phyloP scores from a whole-genome alignment of 768 basidiomycete species.

The Lepiota subincarnata region DNA sequence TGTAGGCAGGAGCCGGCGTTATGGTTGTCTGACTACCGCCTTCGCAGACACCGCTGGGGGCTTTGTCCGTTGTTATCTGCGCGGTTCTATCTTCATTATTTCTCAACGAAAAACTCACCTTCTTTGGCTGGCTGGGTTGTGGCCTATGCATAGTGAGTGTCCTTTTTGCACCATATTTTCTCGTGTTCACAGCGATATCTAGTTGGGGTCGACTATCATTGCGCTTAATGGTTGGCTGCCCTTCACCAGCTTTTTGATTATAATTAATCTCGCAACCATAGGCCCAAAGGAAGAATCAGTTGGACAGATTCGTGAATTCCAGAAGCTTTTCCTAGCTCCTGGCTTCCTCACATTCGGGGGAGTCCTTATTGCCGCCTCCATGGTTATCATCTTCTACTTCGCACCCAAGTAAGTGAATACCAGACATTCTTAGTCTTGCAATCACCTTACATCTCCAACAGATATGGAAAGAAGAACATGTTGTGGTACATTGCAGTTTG shows the following conservation, averaged over 20 bases:
- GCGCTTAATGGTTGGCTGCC: constrained; percentile 70
- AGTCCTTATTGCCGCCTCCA: constrained; percentile 58
- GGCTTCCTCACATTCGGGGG: constrained; percentile 73
- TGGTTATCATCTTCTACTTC: constrained; percentile 78
- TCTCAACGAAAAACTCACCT: constrained; percentile 87
- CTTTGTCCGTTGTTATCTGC: constrained; percentile 93
- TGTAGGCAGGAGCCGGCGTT: constrained; percentile 11
- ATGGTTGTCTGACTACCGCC: constrained; percentile 1
- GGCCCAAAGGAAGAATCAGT: constrained; percentile 70
- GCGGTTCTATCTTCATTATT: constrained; percentile 91
- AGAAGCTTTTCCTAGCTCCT: constrained; percentile 75
- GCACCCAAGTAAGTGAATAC: constrained; percentile 58
- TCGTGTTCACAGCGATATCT: constrained; percentile 1
- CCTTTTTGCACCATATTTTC: not conserved
- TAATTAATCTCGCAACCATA: constrained; percentile 29
- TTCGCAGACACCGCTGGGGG: constrained; percentile 84
- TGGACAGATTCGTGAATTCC: constrained; percentile 66
- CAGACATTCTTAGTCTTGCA: not conserved
- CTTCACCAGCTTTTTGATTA: constrained; percentile 11
- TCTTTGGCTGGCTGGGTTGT: constrained; percentile 98
- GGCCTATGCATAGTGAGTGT: constrained; percentile 78
- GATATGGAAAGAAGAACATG: constrained; percentile 91
- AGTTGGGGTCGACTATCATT: constrained; percentile 86
- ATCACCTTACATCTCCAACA: constrained; percentile 17
- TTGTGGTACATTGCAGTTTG: constrained; percentile 94